Percentiles rank a stretch among this genome's conserved stretches.
These are phyloP conservation scores for Straminergon stramineum DNA, from an alignment of 225 moss, liverwort and hornwort species.

Conservation along the genomic window DNA sequence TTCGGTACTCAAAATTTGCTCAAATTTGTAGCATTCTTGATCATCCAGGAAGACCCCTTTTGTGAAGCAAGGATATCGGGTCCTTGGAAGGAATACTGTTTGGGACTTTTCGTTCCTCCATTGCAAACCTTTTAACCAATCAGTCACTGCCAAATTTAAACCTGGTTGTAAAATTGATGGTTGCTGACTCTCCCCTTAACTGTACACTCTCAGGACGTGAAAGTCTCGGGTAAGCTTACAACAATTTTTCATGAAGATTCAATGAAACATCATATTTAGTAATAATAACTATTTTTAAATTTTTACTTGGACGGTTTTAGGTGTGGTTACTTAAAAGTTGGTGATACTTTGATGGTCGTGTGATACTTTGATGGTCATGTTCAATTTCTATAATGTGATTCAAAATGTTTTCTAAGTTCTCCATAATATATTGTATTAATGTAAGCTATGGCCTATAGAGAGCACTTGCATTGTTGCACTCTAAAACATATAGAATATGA, in stretches of 20 bases:
- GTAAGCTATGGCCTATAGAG: fast-evolving
- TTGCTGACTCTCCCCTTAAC: too few species aligned
- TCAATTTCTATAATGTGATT: background rate
- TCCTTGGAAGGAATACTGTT: background rate
- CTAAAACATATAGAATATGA: background rate
- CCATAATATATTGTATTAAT: fast-evolving
- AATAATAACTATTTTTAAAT: background rate
- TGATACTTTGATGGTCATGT: background rate
- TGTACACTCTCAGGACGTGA: too few species aligned
- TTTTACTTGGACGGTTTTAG: background rate
- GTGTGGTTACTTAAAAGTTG: too few species aligned
- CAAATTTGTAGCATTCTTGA: background rate
- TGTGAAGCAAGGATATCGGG: background rate
- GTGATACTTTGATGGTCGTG: background rate
- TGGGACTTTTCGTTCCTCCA: too few species aligned
- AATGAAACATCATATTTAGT: too few species aligned
- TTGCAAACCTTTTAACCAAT: too few species aligned
- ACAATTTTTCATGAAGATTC: background rate
- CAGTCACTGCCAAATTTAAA: too few species aligned
- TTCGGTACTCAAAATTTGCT: background rate
- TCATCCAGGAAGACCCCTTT: background rate
- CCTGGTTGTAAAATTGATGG: too few species aligned
- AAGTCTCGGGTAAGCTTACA: too few species aligned
- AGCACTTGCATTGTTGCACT: fast-evolving
- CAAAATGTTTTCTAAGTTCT: background rate